phyloP scores from a whole-genome alignment of 768 basidiomycete genomes.

The Mycena rosella region DNA sequence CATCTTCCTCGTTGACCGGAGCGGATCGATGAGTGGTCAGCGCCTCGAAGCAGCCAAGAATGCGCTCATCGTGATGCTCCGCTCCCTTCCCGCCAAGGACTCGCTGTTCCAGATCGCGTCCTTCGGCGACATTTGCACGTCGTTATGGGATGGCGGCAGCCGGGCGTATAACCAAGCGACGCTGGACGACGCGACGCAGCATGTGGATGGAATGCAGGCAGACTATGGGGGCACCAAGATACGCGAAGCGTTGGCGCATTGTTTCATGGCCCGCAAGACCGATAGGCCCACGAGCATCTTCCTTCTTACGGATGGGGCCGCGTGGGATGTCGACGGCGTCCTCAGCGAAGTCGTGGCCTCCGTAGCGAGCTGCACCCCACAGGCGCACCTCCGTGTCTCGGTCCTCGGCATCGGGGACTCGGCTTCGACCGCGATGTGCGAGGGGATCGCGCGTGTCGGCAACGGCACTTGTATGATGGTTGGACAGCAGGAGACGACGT shows the following conservation, averaged over 20 bases:
- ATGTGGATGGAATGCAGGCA: conserved; percentile 47
- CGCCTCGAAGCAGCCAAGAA: conserved; percentile 51
- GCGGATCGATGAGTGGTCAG: conserved; percentile 51
- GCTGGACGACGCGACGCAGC: conserved; percentile 46
- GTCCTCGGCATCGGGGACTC: conserved; percentile 59
- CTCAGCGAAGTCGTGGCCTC: conserved; percentile 34
- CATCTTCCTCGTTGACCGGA: conserved; percentile 63
- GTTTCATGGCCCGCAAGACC: conserved; percentile 44
- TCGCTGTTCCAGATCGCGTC: conserved; percentile 59
- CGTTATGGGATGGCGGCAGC: conserved; percentile 49
- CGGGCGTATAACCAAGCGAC: conserved; percentile 38
- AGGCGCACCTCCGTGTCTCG: conserved; percentile 55
- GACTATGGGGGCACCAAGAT: conserved; percentile 58
- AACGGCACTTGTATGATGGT: conserved; percentile 56
- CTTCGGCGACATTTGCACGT: conserved; percentile 44
- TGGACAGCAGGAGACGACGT: conserved; percentile 46
- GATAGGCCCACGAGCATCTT: conserved; percentile 56
- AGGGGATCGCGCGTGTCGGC: too few relatives aligned
- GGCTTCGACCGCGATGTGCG: conserved; percentile 56
- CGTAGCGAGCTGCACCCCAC: conserved; percentile 35
- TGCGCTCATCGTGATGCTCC: conserved; percentile 55
- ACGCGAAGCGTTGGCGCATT: conserved; percentile 44
- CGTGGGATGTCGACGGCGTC: conserved; percentile 33
- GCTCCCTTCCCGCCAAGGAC: conserved; percentile 47
- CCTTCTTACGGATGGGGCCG: conserved; percentile 60